Evolutionary conservation across 352 stramenopile species (phyloP).

Genomic region (Phytophthora sp.): DNA sequence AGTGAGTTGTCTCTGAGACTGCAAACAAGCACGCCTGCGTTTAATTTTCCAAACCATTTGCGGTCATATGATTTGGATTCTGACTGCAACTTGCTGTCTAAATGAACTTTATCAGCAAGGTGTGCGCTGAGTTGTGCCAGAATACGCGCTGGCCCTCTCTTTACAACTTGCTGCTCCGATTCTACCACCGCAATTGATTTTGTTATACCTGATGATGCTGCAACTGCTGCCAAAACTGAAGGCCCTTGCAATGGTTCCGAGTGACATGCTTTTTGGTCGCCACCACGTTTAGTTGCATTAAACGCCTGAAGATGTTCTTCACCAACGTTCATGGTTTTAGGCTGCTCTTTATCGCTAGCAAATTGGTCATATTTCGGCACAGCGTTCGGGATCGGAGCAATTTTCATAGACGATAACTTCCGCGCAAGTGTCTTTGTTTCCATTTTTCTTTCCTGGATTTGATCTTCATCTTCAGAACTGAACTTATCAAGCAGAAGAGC

Average conservation of each 20-base stretch:
- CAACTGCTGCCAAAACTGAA: not conserved
- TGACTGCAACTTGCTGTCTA: not conserved
- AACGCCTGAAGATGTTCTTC: not conserved
- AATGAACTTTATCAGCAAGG: not conserved
- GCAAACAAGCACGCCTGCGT: not conserved
- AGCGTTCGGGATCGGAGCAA: conserved; percentile 42
- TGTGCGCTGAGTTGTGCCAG: not conserved
- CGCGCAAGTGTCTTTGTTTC: conserved; percentile 44
- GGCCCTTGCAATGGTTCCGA: not conserved
- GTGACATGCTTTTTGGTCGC: too few species aligned
- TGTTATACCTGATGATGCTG: not conserved
- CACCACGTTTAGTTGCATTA: not conserved
- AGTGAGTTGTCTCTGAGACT: conserved; percentile 35
- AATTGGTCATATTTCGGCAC: too few species aligned
- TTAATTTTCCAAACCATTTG: too few species aligned
- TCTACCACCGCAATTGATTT: not conserved
- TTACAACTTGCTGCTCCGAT: not conserved
- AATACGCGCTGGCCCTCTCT: too few species aligned
- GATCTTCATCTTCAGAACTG: conserved; percentile 60
- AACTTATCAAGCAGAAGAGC: conserved; percentile 93
- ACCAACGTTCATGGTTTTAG: not conserved
- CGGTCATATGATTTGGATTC: too few species aligned
- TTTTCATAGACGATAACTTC: conserved; percentile 51
- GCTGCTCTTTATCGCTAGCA: not conserved
- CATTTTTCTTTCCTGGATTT: conserved; percentile 44